Conservation (phyloP, 1,284 basidiomycete genomes). For the Pterulicium gracile region DNA sequence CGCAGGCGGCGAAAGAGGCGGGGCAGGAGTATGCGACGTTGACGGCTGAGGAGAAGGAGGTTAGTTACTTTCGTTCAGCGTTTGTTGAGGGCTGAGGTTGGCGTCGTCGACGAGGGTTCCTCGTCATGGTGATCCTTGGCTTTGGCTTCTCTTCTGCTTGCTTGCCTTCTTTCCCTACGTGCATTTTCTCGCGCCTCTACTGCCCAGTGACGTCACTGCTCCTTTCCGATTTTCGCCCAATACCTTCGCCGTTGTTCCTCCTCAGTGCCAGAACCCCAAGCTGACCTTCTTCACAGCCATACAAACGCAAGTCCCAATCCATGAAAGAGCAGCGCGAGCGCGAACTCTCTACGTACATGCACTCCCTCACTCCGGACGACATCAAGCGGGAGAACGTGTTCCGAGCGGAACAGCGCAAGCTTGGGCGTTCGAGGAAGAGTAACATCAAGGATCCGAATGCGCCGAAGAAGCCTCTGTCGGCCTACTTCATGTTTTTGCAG, state of each 20-base stretch:
- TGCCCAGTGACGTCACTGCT: slow-evolving; percentile 21
- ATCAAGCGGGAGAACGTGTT: slow-evolving; percentile 91
- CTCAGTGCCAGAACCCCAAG: background rate
- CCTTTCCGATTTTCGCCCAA: slow-evolving; percentile 19
- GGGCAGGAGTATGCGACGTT: slow-evolving; percentile 83
- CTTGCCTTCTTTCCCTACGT: slow-evolving; percentile 9
- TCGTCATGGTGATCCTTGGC: no score
- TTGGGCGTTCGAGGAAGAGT: slow-evolving; percentile 86
- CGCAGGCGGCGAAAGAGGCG: slow-evolving; percentile 92
- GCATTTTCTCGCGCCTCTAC: background rate
- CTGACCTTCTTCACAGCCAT: slow-evolving; percentile 50
- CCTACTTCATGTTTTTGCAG: slow-evolving; percentile 93
- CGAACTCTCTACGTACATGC: slow-evolving; percentile 80
- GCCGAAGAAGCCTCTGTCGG: slow-evolving; percentile 90
- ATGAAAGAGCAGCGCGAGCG: slow-evolving; percentile 79
- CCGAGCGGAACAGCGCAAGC: slow-evolving; percentile 86
- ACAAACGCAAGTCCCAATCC: slow-evolving; percentile 71
- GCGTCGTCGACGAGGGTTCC: no score
- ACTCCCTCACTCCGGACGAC: slow-evolving; percentile 85
- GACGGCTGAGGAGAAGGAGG: slow-evolving; percentile 74
- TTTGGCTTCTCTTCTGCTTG: slow-evolving; percentile 18
- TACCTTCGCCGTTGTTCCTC: slow-evolving; percentile 8
- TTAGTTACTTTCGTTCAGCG: slow-evolving; percentile 25
- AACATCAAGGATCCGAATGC: slow-evolving; percentile 97
- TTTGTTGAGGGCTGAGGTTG: no score